phyloP scores from a whole-genome alignment of 768 basidiomycete genomes.

The Suillus subalutaceus region DNA sequence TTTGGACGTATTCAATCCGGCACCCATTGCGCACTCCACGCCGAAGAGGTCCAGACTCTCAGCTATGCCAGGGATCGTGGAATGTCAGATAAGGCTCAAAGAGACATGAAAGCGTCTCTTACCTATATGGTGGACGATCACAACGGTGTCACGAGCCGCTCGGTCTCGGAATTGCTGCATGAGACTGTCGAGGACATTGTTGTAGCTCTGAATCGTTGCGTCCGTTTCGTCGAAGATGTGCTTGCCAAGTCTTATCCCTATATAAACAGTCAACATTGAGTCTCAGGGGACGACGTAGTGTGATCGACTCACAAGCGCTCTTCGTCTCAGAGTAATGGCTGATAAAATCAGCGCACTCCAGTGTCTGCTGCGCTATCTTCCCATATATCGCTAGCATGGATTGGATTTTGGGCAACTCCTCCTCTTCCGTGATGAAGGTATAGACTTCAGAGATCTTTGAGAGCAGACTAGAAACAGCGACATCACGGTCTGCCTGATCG shows the following conservation, averaged over 20 bases:
- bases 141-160: neutral
- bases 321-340: slow-evolving; percentile 28
- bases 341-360: slow-evolving; percentile 32
- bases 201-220: neutral
- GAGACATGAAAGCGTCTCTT: neutral
- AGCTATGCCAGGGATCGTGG: neutral
- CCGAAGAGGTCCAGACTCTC: too few relatives aligned
- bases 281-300: neutral
- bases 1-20: too few relatives aligned
- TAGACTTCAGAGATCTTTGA: slow-evolving; percentile 7
- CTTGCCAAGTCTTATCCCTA: slow-evolving; percentile 7
- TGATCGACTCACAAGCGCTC: slow-evolving; percentile 21
- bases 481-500: neutral
- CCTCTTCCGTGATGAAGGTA: slow-evolving; percentile 6
- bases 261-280: neutral
- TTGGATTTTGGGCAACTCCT: neutral
- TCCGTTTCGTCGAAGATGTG: neutral
- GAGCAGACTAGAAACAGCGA: slow-evolving; percentile 3
- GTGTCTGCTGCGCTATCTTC: slow-evolving; percentile 18
- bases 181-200: neutral
- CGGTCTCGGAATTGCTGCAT: slow-evolving; percentile 10
- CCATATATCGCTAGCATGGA: neutral
- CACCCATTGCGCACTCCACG: too few relatives aligned
- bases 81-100: neutral
- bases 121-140: neutral